Base-by-base conservation (phyloP, 768 basidiomycete species). In the Gymnopilus junonius region DNA sequence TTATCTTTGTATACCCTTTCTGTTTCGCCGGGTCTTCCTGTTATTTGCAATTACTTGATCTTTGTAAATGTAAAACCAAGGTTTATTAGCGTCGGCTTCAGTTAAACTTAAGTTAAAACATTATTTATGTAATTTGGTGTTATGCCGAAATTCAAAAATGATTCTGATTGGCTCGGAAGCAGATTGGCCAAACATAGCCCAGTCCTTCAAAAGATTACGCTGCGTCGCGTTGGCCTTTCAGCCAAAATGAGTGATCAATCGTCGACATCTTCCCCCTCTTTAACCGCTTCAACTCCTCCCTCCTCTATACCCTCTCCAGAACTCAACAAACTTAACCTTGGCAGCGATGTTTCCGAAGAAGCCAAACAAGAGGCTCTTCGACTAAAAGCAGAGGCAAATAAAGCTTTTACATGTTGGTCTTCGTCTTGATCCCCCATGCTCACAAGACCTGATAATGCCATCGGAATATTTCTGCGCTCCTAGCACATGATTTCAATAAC, bases 341-440 rank as follows among this genome's bases (percentile, higher is more conserved):
- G 75, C 62, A 83, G 85, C 64, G 71, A 68, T 29, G 83, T 94
- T 54, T 86, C 93, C 0, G 90, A 92, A 37, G 83, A 88, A 63
- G 90, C 92, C 67, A 87, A 80, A 70, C 82, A 82, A 35, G 83
- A 85, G 69, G 93, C 95, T 1, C 76, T 83, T 6, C 81, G 82
- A 68, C 73, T 97, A 61, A 99, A 99, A 77, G 85, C 81, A 7
- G 83, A 90, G 64, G 97, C 96, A 10, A 99, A 99, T 80, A 88
- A 89, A 70, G 91, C 94, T 4, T 99, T 98, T 70, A 77, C 81
- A 50, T 79, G 93, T 91, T 73, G 68, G 85, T 75, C 14, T 21
- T 51, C 45, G 54, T 54, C 55, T 58, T 37, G 20, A 42, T 35
- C 58, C 23, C 37, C 48, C 59, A 42, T 25, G 25, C 27, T 58